Percentiles rank a stretch among this genome's conserved stretches.
Evolutionary conservation across 768 basidiomycete species (phyloP).

Genomic region (Leucosporidium scottii): DNA sequence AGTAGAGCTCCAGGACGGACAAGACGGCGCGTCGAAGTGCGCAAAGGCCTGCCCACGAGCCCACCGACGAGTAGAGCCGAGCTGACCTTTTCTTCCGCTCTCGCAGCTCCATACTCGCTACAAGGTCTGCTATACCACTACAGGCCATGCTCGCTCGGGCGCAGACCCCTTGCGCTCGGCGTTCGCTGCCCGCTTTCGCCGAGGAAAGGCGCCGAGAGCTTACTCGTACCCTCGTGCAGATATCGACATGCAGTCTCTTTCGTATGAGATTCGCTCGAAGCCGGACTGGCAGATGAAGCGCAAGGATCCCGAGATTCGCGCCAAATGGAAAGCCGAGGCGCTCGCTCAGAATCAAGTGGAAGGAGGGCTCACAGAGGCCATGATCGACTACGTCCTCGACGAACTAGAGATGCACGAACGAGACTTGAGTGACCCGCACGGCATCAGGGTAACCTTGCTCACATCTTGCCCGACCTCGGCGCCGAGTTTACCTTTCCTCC

Average conservation of each 20-base stretch:
- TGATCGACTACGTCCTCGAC: conserved; percentile 5
- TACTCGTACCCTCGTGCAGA: background rate
- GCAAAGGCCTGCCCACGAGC: too few species aligned
- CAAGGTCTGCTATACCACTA: too few species aligned
- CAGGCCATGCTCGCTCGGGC: too few species aligned
- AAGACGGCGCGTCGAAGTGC: too few species aligned
- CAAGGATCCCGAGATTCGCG: background rate
- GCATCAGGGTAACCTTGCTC: background rate
- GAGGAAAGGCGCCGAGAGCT: background rate
- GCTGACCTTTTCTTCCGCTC: too few species aligned
- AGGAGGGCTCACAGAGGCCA: conserved; percentile 6
- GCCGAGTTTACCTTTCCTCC: background rate
- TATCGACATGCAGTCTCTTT: background rate
- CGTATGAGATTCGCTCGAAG: background rate
- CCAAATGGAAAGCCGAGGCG: conserved; percentile 5
- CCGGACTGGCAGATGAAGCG: background rate
- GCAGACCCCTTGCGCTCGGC: too few species aligned
- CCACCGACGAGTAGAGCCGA: too few species aligned
- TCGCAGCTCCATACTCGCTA: too few species aligned
- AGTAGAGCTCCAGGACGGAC: too few species aligned
- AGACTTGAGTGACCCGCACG: background rate
- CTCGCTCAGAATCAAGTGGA: background rate
- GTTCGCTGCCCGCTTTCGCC: too few species aligned
- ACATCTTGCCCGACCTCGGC: background rate
- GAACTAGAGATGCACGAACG: conserved; percentile 1